Evolutionary conservation across 208 protist species (phyloP).

Genomic region (Leishmania mexicana): DNA sequence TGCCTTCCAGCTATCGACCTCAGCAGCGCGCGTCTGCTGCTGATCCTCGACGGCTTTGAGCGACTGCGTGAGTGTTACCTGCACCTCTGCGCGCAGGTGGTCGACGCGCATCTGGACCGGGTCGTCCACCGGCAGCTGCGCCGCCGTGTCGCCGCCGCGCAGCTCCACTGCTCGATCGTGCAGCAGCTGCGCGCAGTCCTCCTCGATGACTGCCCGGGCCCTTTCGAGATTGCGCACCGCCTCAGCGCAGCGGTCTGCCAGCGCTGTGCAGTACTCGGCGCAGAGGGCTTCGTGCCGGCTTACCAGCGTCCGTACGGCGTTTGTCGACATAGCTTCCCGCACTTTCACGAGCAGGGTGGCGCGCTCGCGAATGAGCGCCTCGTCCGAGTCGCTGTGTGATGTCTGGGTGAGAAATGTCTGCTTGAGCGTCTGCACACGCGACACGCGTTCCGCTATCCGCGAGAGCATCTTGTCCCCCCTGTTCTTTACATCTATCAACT

Average conservation of each 20-base stretch:
- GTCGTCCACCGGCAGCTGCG: conserved; percentile 19
- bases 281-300: conserved; percentile 48
- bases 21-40: conserved; percentile 41
- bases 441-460: conserved; percentile 57
- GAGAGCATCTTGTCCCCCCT: conserved; percentile 57
- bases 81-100: conserved; percentile 23
- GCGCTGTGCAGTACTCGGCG: conserved; percentile 44
- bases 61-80: conserved; percentile 17
- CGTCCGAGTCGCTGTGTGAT: conserved; percentile 33
- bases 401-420: conserved; percentile 35
- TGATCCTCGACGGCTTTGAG: conserved; percentile 35
- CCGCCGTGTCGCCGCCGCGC: conserved; percentile 16
- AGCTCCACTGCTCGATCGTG: conserved; percentile 27
- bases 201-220: conserved; percentile 26
- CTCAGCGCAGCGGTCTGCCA: conserved; percentile 39
- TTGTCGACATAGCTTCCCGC: conserved; percentile 45
- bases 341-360: conserved; percentile 39
- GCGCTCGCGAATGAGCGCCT: conserved; percentile 42
- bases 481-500: conserved; percentile 59
- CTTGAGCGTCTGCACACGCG: conserved; percentile 46
- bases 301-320: conserved; percentile 54
- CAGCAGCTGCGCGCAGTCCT: conserved; percentile 30
- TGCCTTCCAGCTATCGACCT: conserved; percentile 39
- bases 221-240: conserved; percentile 26
- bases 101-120: conserved; percentile 28